Percentiles rank a stretch among this genome's conserved stretches.
Conservation (phyloP, 2,329 filamentous ascomycete genomes). For the Trichophaea hybrida region DNA sequence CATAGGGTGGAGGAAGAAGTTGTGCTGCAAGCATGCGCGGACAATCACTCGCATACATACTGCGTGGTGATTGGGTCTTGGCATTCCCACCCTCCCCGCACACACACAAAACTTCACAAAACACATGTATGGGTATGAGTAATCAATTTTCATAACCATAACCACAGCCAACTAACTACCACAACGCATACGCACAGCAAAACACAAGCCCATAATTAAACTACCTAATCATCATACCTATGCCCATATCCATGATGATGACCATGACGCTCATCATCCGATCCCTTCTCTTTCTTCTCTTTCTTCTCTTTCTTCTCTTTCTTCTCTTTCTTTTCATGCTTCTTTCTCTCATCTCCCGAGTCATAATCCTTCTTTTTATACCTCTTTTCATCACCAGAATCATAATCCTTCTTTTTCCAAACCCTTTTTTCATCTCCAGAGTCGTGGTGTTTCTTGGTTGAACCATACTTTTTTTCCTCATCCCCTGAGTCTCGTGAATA, state of each 20-base stretch:
- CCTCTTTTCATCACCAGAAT: conserved; percentile 11
- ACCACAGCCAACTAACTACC: not conserved
- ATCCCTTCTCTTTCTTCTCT: not conserved
- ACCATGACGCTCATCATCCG: not conserved
- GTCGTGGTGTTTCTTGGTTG: not conserved
- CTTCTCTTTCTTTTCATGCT: conserved; percentile 10
- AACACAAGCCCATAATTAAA: not conserved
- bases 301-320: conserved; percentile 11
- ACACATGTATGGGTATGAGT: no score
- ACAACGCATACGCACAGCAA: not conserved
- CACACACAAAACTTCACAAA: no score
- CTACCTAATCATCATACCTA: not conserved
- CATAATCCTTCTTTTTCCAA: conserved; percentile 11
- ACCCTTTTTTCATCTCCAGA: conserved; percentile 8
- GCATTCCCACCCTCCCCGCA: no score
- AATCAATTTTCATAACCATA: not conserved
- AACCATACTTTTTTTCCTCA: not conserved
- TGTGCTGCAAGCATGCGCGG: no score
- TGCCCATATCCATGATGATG: not conserved
- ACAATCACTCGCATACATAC: no score
- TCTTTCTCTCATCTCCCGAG: conserved; percentile 6
- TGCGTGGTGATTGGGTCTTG: no score
- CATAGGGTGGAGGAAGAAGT: no score
- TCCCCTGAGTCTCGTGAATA: not conserved
- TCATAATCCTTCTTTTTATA: conserved; percentile 15